These are phyloP conservation scores for Guillardia theta DNA, from an alignment of 78 protist genomes.

Conservation along the genomic window DNA sequence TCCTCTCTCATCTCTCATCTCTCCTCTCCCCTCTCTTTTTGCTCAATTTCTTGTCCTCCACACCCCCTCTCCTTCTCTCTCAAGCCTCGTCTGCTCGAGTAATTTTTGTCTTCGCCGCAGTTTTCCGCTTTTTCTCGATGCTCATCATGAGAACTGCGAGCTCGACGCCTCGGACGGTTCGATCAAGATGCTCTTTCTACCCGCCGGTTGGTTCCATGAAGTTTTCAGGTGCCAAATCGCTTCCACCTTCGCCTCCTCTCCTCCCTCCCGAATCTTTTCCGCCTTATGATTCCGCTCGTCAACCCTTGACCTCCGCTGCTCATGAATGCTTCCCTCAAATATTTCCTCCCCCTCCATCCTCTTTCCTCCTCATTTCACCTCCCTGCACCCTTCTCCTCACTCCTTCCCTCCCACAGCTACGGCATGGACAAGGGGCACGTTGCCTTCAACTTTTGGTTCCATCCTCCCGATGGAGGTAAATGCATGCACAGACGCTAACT, in stretches of 20 bases:
- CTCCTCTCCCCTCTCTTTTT: neutral
- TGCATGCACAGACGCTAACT: too few relatives aligned
- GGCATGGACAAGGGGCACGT: neutral
- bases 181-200: neutral
- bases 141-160: neutral
- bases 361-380: too few relatives aligned
- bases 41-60: neutral
- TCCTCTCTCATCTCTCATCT: neutral
- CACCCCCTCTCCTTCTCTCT: neutral
- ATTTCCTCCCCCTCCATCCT: too few relatives aligned
- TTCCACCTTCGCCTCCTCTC: neutral
- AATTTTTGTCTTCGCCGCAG: too few relatives aligned
- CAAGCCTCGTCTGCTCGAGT: too few relatives aligned
- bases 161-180: neutral
- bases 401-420: too few relatives aligned
- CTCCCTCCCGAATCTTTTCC: too few relatives aligned
- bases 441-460: slow-evolving; percentile 26
- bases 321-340: too few relatives aligned
- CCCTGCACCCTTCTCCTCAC: too few relatives aligned
- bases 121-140: neutral
- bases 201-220: neutral
- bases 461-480: neutral
- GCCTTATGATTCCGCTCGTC: too few relatives aligned
- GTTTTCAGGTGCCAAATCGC: neutral
- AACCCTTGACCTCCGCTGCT: too few relatives aligned